Evolutionary conservation across 2,329 filamentous ascomycete genomes (phyloP).

Genomic region (Colletotrichum echinochloae): DNA sequence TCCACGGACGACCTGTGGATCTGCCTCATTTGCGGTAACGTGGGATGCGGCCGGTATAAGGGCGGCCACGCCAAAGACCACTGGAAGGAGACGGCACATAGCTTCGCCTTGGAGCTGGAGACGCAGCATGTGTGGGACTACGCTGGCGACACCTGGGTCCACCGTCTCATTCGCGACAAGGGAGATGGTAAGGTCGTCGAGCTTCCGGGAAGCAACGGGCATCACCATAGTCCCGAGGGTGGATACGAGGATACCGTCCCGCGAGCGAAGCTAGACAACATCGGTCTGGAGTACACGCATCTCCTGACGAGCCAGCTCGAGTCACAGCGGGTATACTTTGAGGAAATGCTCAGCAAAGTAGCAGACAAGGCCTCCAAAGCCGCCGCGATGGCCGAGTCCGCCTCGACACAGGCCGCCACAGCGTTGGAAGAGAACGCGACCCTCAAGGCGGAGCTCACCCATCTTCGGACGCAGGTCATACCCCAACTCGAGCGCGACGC

Average conservation of each 20-base stretch:
- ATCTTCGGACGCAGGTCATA: conserved; percentile 68
- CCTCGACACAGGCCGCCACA: conserved; percentile 61
- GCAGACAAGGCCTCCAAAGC: conserved; percentile 89
- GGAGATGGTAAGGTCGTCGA: conserved; percentile 93
- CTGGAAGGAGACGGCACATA: conserved; percentile 89
- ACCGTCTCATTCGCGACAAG: conserved; percentile 93
- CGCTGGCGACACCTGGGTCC: conserved; percentile 93
- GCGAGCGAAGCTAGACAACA: conserved; percentile 76
- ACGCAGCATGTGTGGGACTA: conserved; percentile 99
- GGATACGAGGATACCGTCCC: conserved; percentile 77
- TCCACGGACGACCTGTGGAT: conserved; percentile 90
- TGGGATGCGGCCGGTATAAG: conserved; percentile 95
- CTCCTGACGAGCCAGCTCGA: conserved; percentile 93
- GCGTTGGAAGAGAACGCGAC: conserved; percentile 59
- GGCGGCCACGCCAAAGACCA: conserved; percentile 93
- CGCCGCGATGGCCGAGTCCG: conserved; percentile 73
- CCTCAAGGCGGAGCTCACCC: conserved; percentile 58
- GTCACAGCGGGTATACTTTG: conserved; percentile 92
- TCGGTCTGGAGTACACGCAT: conserved; percentile 94
- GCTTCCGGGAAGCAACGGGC: conserved; percentile 70
- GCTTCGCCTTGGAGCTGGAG: conserved; percentile 91
- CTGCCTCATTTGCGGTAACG: conserved; percentile 90
- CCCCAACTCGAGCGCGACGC: conserved; percentile 79
- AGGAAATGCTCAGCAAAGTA: conserved; percentile 89
- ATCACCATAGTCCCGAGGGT: conserved; percentile 41